Percentiles rank a stretch among this genome's conserved stretches.
Conservation (phyloP, 2,329 filamentous ascomycete species). For the Aspergillus fischeri region DNA sequence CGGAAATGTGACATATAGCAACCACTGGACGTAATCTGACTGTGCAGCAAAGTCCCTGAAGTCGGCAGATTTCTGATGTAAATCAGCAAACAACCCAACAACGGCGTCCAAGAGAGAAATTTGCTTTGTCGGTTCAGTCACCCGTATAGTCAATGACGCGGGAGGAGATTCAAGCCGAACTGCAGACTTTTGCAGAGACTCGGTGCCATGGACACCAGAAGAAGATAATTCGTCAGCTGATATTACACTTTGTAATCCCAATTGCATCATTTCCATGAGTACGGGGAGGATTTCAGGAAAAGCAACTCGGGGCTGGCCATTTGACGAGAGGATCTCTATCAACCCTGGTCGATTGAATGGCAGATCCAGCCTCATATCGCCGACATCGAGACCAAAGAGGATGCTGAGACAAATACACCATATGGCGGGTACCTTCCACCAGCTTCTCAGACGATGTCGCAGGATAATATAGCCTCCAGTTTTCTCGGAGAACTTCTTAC, state of each 20-base stretch:
- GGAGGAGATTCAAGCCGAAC: conserved; percentile 3
- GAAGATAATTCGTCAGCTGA: conserved; percentile 60
- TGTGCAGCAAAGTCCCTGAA: conserved; percentile 79
- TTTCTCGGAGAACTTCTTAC: conserved; percentile 79
- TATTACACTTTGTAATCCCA: conserved; percentile 65
- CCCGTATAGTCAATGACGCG: conserved; percentile 14
- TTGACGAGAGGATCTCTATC: conserved; percentile 62
- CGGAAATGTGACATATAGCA: conserved; percentile 79
- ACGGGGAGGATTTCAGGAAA: conserved; percentile 76
- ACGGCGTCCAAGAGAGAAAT: conserved; percentile 68
- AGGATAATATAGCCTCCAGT: conserved; percentile 85
- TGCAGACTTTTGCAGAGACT: conserved; percentile 9
- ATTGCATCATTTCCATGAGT: conserved; percentile 81
- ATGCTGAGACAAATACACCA: conserved; percentile 90
- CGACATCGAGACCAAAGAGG: conserved; percentile 78
- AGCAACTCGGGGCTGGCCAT: conserved; percentile 59
- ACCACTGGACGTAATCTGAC: conserved; percentile 75
- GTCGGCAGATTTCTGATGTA: conserved; percentile 69
- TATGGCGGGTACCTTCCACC: conserved; percentile 80
- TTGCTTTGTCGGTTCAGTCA: conserved; percentile 47
- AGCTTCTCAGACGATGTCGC: conserved; percentile 73
- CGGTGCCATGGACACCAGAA: conserved; percentile 35
- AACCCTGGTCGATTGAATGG: conserved; percentile 72
- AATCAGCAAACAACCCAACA: conserved; percentile 71
- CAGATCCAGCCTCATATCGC: conserved; percentile 66